Evolutionary conservation across 2,329 filamentous ascomycete genomes (phyloP).

Genomic region (Talaromyces amestolkiae): DNA sequence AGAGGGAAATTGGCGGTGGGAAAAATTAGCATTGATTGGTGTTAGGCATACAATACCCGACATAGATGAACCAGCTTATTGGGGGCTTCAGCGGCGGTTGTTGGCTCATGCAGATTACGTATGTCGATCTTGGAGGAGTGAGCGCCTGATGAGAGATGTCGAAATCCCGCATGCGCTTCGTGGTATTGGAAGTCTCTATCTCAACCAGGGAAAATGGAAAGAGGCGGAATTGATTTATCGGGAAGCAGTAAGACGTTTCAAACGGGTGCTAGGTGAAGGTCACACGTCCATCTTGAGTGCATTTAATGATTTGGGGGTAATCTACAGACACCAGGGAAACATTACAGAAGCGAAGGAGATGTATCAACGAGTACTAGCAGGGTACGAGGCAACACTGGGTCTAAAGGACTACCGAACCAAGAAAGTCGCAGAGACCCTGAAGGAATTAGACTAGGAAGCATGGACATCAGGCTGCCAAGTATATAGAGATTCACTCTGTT

Average conservation of each 20-base stretch:
- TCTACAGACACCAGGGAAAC: constrained; percentile 24
- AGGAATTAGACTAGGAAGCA: too few species aligned
- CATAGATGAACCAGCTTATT: constrained; percentile 1
- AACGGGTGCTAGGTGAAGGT: constrained; percentile 22
- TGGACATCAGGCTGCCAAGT: too few species aligned
- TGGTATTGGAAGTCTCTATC: constrained; percentile 21
- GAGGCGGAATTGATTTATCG: not conserved
- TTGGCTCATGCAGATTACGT: constrained; percentile 5
- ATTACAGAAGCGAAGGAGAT: not conserved
- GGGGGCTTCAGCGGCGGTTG: not conserved
- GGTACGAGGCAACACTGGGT: not conserved
- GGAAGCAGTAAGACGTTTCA: not conserved
- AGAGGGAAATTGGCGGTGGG: constrained; percentile 11
- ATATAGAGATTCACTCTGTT: too few species aligned
- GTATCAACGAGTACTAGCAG: constrained; percentile 7
- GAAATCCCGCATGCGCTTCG: not conserved
- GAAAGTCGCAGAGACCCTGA: too few species aligned
- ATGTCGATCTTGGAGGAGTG: not conserved
- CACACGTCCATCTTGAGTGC: constrained; percentile 25
- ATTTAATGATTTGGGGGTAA: constrained; percentile 25
- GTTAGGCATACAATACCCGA: constrained; percentile 21
- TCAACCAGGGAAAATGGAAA: not conserved
- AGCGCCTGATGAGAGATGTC: constrained; percentile 1
- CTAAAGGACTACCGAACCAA: constrained; percentile 6
- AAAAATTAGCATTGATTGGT: constrained; percentile 21